phyloP scores from a whole-genome alignment of 345 rosid species.

The Gossypium australe region DNA sequence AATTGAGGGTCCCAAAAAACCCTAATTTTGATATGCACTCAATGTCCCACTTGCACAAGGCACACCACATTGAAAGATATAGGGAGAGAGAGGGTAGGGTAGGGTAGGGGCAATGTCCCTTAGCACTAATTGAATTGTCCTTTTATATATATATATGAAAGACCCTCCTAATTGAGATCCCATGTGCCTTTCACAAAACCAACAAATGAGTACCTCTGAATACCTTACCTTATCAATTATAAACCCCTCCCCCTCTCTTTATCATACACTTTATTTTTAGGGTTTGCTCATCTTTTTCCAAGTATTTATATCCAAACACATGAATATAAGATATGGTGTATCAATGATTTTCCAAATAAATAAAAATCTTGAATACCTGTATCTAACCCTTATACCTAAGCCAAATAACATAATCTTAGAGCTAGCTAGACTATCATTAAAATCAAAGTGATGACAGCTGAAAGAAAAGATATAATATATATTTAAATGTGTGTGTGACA shows the following conservation, averaged over 20 bases:
- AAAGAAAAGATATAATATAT: too few relatives aligned
- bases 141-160: conserved; percentile 10
- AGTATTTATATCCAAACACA: too few relatives aligned
- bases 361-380: too few relatives aligned
- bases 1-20: conserved; percentile 5
- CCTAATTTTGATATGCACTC: conserved; percentile 23
- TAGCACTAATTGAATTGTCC: conserved; percentile 34
- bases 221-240: neutral
- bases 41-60: conserved; percentile 29
- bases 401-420: too few relatives aligned
- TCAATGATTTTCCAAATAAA: too few relatives aligned
- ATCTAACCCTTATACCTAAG: too few relatives aligned
- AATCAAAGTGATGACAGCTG: too few relatives aligned
- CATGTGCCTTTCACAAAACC: conserved; percentile 1
- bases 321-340: too few relatives aligned
- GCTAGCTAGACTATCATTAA: too few relatives aligned
- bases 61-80: conserved; percentile 26
- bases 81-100: neutral
- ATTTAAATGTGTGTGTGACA: neutral
- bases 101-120: conserved; percentile 22
- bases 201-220: neutral
- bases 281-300: neutral
- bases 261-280: neutral
- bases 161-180: conserved; percentile 17
- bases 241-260: neutral